Evolutionary conservation across 2,329 filamentous ascomycete genomes (phyloP), one percentile per base, ranked within the genome.

Genomic region (Clonostachys chloroleuca): DNA sequence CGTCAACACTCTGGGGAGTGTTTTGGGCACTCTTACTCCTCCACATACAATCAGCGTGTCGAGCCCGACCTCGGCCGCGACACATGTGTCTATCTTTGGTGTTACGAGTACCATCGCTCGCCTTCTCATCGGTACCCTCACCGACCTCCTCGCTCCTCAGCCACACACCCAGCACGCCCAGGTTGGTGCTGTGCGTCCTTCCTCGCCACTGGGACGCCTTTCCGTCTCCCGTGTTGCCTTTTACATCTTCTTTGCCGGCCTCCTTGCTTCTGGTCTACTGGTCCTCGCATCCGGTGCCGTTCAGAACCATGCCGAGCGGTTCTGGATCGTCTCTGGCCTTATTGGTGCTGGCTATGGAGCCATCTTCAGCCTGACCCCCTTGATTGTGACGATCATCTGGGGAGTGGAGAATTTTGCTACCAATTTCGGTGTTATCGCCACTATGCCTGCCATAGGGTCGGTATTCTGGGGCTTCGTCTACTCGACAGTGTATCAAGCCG

Each of bases 351-450:
- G 94, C 41, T 97, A 99, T 61, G 94, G 94, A 41, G 92, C 92
- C 34, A 82, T 92, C 18, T 99, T 97, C 72, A 87, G 83, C 43
- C 78, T 97, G 6, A 87, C 88, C 0, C 94, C 94, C 3, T 92
- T 97, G 54, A 89, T 97, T 48, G 87, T 96, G 56, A 90, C 86
- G n/a, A 91, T 96, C 10, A 92, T 99, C 42, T 99, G 94, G 94
- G 94, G 94, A 24, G 91, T 96, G 0, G 92, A 97, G 72, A 99
- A 97, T 64, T 97, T 99, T 62, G 94, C 90, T 49, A 99, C 94
- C 1, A 97, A 99, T 59, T 99, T 92, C 84, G 94, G 94, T 10
- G 92, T 97, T 51, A 84, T 97, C 8, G 91, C 92, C 40, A 94
- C 95, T 75, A 84, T 92, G 48, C 94, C 94, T 4, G 94, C 94